Percentiles rank a stretch among this genome's conserved stretches.
phyloP scores from a whole-genome alignment of 2,329 filamentous ascomycete genomes.

The Fusarium palustre region DNA sequence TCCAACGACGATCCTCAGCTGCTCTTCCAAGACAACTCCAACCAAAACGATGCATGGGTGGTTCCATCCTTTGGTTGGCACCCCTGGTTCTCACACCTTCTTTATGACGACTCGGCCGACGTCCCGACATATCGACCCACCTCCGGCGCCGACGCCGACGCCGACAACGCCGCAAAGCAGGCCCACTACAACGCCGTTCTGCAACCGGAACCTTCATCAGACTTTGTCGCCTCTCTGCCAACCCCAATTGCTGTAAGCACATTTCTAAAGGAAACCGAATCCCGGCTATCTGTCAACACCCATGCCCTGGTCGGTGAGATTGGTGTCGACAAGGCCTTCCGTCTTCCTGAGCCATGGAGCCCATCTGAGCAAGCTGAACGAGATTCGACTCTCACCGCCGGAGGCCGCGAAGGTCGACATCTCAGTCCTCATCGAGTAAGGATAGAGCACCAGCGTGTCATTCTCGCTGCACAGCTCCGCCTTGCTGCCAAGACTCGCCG shows the following conservation, averaged over 20 bases:
- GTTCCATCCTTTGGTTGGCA: slow-evolving; percentile 88
- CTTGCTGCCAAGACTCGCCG: slow-evolving; percentile 76
- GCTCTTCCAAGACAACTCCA: not conserved
- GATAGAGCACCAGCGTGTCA: slow-evolving; percentile 74
- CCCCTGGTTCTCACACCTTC: slow-evolving; percentile 85
- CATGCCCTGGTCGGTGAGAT: slow-evolving; percentile 80
- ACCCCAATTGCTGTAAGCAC: slow-evolving; percentile 69
- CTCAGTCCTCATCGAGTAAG: slow-evolving; percentile 76
- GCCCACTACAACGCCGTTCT: slow-evolving; percentile 77
- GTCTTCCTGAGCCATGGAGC: slow-evolving; percentile 72
- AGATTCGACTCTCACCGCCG: slow-evolving; percentile 66
- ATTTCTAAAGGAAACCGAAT: slow-evolving; percentile 67
- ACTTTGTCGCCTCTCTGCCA: slow-evolving; percentile 65
- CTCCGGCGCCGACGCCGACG: slow-evolving; percentile 22
- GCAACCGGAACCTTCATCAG: slow-evolving; percentile 60
- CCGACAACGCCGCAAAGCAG: slow-evolving; percentile 54
- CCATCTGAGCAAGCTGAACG: slow-evolving; percentile 48
- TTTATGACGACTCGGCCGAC: slow-evolving; percentile 70
- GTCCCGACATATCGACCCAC: slow-evolving; percentile 53
- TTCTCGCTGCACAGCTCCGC: slow-evolving; percentile 75
- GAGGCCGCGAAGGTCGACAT: slow-evolving; percentile 75
- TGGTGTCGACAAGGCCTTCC: slow-evolving; percentile 81
- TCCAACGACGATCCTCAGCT: slow-evolving; percentile 53
- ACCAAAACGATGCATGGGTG: slow-evolving; percentile 33
- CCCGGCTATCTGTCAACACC: slow-evolving; percentile 67